Base-by-base conservation (phyloP, 75 land plant species). In the Selaginella tamariscina region DNA sequence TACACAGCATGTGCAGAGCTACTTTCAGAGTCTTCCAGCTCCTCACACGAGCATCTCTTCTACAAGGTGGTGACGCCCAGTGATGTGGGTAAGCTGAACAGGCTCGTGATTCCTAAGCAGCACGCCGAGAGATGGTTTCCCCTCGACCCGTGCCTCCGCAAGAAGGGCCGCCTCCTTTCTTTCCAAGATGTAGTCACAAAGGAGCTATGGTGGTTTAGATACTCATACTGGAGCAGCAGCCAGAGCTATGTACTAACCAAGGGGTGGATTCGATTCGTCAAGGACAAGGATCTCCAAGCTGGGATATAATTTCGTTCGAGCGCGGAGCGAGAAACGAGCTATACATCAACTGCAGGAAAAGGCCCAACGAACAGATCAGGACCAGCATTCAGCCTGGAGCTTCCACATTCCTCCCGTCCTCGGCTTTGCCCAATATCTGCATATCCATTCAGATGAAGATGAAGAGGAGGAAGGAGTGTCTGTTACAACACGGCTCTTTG, bases 161-260 rank as follows among this genome's bases (percentile, higher is more conserved):
- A 70, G 68, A 75, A 75, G 72, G 77, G 73, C 33, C 66, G 62
- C 32, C 70, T 75, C 18, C 77, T 75, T 31, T 68, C 32, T 67
- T 75, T 75, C 68, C 72, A 75, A 60, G 77, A 75, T 15, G 49
- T 57, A 9, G 24, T 65, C 5, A 70, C 56, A 26, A 67, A 72
- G 32, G 70, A 75, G 72, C 59, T 55, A 27, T 75, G 77, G 77
- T 27, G 77, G 33, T 75, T 75, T 33, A 55, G 77, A 29, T 75
- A 75, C 73, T 75, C 77, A 27, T 75, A 75, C 73, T 75, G 77
- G 77, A 75, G 70, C 72, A 69, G 72, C 68, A 75, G 77, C 72
- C 77, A 75, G 77, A 75, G 77, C 68, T 75, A 75, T 33, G 77
- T 75, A 24, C 70, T 75, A 67, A 75, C 77, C 62, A 75, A 75